Percentiles rank a stretch among this genome's conserved stretches.
Evolutionary conservation across 2,329 filamentous ascomycete genomes (phyloP).

Genomic region (Beauveria asiatica): DNA sequence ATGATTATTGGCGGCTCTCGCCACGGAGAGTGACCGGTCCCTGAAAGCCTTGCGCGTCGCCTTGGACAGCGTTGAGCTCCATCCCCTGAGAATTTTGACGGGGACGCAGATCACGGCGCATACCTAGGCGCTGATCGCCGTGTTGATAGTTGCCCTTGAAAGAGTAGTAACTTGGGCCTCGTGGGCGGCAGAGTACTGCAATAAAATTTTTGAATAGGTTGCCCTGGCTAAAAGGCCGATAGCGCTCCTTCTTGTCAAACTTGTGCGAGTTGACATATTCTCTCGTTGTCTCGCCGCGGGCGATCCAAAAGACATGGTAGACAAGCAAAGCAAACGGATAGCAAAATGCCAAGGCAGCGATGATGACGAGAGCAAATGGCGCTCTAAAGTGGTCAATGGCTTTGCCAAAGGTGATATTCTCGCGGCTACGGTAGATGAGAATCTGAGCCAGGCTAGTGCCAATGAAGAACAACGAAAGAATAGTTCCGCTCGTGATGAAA

Average conservation of each 20-base stretch:
- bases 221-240: constrained; percentile 80
- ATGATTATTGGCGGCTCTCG: constrained; percentile 19
- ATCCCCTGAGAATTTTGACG: constrained; percentile 48
- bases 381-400: constrained; percentile 66
- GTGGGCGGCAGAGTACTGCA: constrained; percentile 71
- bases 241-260: constrained; percentile 84
- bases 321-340: constrained; percentile 79
- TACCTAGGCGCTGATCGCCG: constrained; percentile 78
- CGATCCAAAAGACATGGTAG: constrained; percentile 89
- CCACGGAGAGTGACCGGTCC: constrained; percentile 41
- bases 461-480: constrained; percentile 69
- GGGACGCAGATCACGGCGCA: constrained; percentile 26
- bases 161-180: constrained; percentile 78
- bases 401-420: constrained; percentile 57
- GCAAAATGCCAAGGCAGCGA: constrained; percentile 62
- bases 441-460: constrained; percentile 75
- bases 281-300: constrained; percentile 84
- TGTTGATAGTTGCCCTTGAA: constrained; percentile 71
- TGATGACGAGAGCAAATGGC: constrained; percentile 82
- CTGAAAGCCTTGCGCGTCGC: constrained; percentile 40
- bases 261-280: constrained; percentile 97
- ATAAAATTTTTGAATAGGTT: constrained; percentile 70
- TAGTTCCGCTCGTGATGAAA: constrained; percentile 72
- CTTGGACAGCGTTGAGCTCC: constrained; percentile 63
- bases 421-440: constrained; percentile 57